These are phyloP conservation scores for Helicocarpus griseus DNA, from an alignment of 2,329 filamentous ascomycete species.

Conservation along the genomic window DNA sequence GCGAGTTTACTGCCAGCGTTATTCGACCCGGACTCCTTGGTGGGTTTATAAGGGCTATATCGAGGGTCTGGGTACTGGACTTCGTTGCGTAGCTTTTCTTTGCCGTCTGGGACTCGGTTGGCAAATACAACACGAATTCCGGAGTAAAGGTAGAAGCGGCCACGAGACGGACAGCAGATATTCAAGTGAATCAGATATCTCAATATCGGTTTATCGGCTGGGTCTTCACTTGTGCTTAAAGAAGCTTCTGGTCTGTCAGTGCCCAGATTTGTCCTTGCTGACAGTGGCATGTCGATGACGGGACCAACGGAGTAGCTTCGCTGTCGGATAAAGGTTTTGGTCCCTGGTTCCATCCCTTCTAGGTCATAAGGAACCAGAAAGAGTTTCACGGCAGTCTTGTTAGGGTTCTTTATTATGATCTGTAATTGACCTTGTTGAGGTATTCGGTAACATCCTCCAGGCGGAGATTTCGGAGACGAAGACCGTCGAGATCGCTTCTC, in stretches of 20 bases:
- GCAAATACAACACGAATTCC: constrained; percentile 91
- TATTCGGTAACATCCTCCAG: constrained; percentile 86
- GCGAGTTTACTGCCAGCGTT: constrained; percentile 42
- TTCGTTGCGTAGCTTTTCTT: constrained; percentile 85
- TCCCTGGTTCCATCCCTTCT: constrained; percentile 81
- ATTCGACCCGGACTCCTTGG: constrained; percentile 32
- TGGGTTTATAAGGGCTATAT: constrained; percentile 73
- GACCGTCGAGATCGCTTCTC: constrained; percentile 54
- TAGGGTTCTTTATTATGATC: constrained; percentile 95
- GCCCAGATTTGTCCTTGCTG: constrained; percentile 31
- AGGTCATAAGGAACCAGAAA: constrained; percentile 92
- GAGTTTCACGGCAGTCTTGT: constrained; percentile 94
- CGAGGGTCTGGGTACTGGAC: constrained; percentile 79
- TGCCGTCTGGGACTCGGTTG: constrained; percentile 89
- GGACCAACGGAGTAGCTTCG: constrained; percentile 84
- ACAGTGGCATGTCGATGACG: constrained; percentile 61
- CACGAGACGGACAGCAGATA: constrained; percentile 77
- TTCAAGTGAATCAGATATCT: constrained; percentile 88
- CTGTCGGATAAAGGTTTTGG: constrained; percentile 92
- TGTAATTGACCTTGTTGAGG: constrained; percentile 90
- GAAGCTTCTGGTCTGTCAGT: constrained; percentile 47
- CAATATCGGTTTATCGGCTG: constrained; percentile 55
- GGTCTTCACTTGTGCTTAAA: constrained; percentile 32
- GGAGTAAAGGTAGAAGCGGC: constrained; percentile 83
- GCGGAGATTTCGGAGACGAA: constrained; percentile 56